Base-by-base conservation (phyloP, 1,284 basidiomycete genomes). In the Laetiporus sulphureus region DNA sequence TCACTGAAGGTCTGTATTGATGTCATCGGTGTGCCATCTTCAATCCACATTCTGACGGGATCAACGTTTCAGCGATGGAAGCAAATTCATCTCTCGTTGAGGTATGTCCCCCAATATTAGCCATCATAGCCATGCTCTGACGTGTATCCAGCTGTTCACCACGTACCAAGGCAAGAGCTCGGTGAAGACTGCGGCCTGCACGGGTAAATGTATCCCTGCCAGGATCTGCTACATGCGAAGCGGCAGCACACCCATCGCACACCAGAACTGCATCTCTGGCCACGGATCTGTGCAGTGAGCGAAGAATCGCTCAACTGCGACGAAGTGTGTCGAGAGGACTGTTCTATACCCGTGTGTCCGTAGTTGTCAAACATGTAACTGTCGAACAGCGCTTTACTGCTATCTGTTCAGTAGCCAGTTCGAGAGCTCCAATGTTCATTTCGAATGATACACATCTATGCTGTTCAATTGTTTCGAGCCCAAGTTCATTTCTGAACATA, bases 201-300 rank as follows among this genome's bases (percentile, higher is more conserved):
- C 67, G 1, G 71, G 68, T 12, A 69, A 70, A 10, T 90, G 87
- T 54, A 59, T 71, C 16, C 45, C 60, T 3, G 85, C 85, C 11
- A 86, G 75, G 61, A 79, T 90, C 32, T 91, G 87, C 58, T 91
- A 89, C 56, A 85, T 90, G 38, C 73, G 84, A 36, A 81, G 79
- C 49, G 86, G 82, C 15, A 83, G 79, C 19, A 69, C 72, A 0
- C 68, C 69, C 22, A 65, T 83, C 41, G 75, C 74, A 10, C 63
- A 59, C 46, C 62, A 79, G 54, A 78, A 79, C 52, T 90, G 85
- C 54, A 55, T 52, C 5, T 51, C 53, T 29, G 83, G 82, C 3
- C 83, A 77, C 51, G 83, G 77, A 25, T 82, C 79, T 8, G 83
- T 87, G n/a, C 12, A n/a, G n/a, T n/a, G n/a, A n/a, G n/a, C n/a